Base-by-base conservation (phyloP, 345 rosid species). In the Sonneratia alba region DNA sequence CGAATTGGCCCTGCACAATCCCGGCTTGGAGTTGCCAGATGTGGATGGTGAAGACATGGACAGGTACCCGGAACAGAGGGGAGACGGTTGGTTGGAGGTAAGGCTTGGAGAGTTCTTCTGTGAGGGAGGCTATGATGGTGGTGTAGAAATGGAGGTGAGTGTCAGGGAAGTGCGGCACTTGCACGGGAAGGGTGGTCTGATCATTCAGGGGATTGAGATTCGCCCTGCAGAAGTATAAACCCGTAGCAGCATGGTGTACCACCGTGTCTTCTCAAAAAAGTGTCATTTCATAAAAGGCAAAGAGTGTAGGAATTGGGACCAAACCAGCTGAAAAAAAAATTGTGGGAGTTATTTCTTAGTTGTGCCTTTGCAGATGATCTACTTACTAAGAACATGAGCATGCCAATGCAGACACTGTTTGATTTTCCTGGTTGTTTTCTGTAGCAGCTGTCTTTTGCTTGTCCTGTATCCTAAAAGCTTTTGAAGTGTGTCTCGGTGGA, bases 151-250 rank as follows among this genome's bases (percentile, higher is more conserved):
- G 21, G 70, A 66, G 48, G 51, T 81, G 70, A 72, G 73, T 2
- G 34, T 78, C 47, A 1, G 11, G 64, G 81, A 78, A 66, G 70
- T 74, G 12, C 69, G 78, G n/a, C 6, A 42, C 1, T 45, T 47
- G 9, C 0, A 45, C 3, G 53, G 68, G 79, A 82, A 82, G 61
- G 9, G 76, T 11, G 83, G 83, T 1, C 59, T 82, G 22, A 27
- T 80, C 24, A 63, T 85, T 2, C 59, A 85, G 38, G 85, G 88
- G 42, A 75, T 85, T 0, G 88, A 82, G 75, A 70, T 85, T 19
- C 75, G 85, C 77, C 85, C 87, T 3, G 76, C 71, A 32, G 62
- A 49, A 11, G 62, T 19, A 48, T 13, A 16, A 47, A 3, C 14
- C 7, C 7, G 49, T 40, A 40, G 43, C 7, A 7, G 43, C 43